A percentile compares a stretch with the other conserved stretches of the same genome.
Conservation (phyloP, 2,329 filamentous ascomycete genomes). For the Apiospora malaysiana region DNA sequence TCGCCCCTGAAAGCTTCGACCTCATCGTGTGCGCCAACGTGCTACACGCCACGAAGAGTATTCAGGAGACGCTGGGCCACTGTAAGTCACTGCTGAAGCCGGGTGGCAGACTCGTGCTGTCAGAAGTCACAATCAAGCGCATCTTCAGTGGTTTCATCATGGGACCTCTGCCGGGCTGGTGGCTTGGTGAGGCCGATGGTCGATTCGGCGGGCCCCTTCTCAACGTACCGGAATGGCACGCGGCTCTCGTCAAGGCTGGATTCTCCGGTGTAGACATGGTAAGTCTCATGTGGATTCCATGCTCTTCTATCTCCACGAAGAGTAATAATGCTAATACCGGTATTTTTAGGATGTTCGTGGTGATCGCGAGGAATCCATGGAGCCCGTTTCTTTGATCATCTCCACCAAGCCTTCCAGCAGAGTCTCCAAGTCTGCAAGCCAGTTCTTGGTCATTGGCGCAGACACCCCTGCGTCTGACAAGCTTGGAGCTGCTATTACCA, state of each 20-base stretch:
- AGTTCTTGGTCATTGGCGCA: background rate
- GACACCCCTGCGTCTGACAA: background rate
- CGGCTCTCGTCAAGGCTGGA: background rate
- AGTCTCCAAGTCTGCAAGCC: background rate
- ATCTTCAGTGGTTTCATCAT: slow-evolving; percentile 17
- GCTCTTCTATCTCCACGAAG: too few species aligned
- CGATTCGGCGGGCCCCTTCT: background rate
- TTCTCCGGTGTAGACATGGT: slow-evolving; percentile 21
- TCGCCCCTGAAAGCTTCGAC: slow-evolving; percentile 7
- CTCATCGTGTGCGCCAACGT: slow-evolving; percentile 17
- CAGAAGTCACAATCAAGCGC: slow-evolving; percentile 9
- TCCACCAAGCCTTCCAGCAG: background rate
- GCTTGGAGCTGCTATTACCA: background rate
- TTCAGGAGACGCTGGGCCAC: background rate
- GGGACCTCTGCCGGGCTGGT: slow-evolving; percentile 20
- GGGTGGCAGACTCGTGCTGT: slow-evolving; percentile 9
- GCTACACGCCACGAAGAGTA: slow-evolving; percentile 3
- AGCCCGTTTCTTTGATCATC: slow-evolving; percentile 1
- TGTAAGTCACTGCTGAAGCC: slow-evolving; percentile 3
- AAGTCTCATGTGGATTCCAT: background rate
- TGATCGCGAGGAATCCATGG: background rate
- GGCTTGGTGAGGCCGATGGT: slow-evolving; percentile 16
- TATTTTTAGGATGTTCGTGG: slow-evolving; percentile 24
- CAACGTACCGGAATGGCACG: slow-evolving; percentile 4
- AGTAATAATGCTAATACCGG: background rate